These are phyloP conservation scores for Fusarium sublunatum DNA, from an alignment of 2,329 filamentous ascomycete genomes.

Conservation along the genomic window DNA sequence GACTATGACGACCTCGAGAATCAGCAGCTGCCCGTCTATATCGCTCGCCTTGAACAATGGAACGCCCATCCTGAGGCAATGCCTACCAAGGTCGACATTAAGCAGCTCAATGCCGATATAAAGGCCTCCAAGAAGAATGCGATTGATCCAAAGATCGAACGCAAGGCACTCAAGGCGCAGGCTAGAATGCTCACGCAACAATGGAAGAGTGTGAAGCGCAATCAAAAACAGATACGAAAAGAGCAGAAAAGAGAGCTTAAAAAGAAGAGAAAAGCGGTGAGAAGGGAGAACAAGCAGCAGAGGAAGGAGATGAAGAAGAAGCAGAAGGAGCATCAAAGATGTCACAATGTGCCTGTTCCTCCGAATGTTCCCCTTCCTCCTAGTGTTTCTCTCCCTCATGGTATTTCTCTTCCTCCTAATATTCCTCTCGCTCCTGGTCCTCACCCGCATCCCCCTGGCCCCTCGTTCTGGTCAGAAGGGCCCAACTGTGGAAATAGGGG, in stretches of 20 bases:
- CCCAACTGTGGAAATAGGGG: slow-evolving; percentile 19
- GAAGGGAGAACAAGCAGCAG: slow-evolving; percentile 48
- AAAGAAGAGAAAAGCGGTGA: slow-evolving; percentile 48
- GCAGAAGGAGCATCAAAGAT: slow-evolving; percentile 47
- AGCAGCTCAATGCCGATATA: slow-evolving; percentile 57
- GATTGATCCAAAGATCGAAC: slow-evolving; percentile 28
- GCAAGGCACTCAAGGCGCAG: slow-evolving; percentile 55
- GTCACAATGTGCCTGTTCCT: slow-evolving; percentile 9
- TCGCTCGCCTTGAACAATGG: slow-evolving; percentile 60
- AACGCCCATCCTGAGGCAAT: slow-evolving; percentile 61
- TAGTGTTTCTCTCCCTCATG: background rate
- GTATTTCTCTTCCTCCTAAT: slow-evolving; percentile 10
- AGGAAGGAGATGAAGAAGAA: slow-evolving; percentile 48
- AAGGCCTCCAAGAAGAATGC: slow-evolving; percentile 51
- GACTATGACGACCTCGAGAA: slow-evolving; percentile 63
- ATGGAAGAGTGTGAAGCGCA: slow-evolving; percentile 53
- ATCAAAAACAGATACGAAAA: slow-evolving; percentile 47
- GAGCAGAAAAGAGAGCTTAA: slow-evolving; percentile 49
- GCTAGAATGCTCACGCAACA: slow-evolving; percentile 58
- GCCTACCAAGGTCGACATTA: slow-evolving; percentile 59
- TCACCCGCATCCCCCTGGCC: slow-evolving; percentile 10
- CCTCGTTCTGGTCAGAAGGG: slow-evolving; percentile 20
- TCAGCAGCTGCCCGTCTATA: slow-evolving; percentile 60
- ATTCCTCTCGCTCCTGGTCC: no score
- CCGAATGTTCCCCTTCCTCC: slow-evolving; percentile 7